Conservation (phyloP, 2,329 filamentous ascomycete genomes). For the Colletotrichum musicola region DNA sequence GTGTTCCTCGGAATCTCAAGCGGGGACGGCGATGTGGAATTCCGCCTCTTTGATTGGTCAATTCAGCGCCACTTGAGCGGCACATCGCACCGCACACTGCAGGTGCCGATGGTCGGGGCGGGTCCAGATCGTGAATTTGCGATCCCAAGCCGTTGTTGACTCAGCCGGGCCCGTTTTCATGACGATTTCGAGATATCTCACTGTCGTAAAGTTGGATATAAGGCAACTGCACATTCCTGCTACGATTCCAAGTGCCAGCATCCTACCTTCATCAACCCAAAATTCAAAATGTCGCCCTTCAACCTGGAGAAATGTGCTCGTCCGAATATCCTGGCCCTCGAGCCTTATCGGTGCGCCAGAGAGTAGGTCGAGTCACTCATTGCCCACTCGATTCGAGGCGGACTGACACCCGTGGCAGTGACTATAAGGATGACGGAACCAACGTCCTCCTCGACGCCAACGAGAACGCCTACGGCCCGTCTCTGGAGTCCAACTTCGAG, state of each 20-base stretch:
- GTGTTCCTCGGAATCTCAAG: neutral
- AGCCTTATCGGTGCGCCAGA: conserved; percentile 85
- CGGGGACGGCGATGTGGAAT: conserved; percentile 5
- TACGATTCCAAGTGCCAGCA: neutral
- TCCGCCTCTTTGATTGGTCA: conserved; percentile 10
- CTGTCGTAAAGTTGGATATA: conserved; percentile 17
- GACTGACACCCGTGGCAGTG: conserved; percentile 65
- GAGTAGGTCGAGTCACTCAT: conserved; percentile 68
- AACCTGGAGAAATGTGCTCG: conserved; percentile 80
- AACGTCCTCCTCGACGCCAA: conserved; percentile 98
- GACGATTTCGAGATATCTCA: conserved; percentile 2
- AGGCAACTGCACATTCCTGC: conserved; percentile 6
- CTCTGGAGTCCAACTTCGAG: conserved; percentile 69
- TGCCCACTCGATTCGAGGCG: conserved; percentile 4
- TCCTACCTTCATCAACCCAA: neutral
- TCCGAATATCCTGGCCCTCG: conserved; percentile 80
- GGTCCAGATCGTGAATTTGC: conserved; percentile 19
- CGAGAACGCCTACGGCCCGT: conserved; percentile 95
- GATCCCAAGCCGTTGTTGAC: conserved; percentile 7
- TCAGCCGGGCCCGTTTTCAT: conserved; percentile 9
- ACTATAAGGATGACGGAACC: conserved; percentile 98
- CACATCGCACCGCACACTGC: neutral
- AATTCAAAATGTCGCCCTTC: conserved; percentile 72
- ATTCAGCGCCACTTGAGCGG: neutral
- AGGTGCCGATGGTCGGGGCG: conserved; percentile 27